Evolutionary conservation across 2,329 filamentous ascomycete species (phyloP).

Genomic region (Hymenoscyphus occultus): DNA sequence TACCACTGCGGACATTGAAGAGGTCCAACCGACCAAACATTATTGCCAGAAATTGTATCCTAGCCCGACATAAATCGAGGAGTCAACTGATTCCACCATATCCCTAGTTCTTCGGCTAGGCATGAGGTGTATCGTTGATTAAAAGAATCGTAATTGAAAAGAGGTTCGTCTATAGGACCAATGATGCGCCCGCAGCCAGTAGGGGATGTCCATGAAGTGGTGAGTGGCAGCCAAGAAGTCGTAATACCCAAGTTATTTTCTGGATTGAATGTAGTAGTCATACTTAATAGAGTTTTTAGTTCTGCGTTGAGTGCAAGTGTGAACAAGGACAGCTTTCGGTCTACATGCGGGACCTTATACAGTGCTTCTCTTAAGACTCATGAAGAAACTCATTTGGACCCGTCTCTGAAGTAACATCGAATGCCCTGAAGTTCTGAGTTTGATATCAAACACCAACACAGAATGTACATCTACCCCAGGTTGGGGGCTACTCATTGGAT

Average conservation of each 20-base stretch:
- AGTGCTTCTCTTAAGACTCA: background rate
- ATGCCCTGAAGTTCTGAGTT: background rate
- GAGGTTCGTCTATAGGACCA: no score
- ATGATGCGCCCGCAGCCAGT: background rate
- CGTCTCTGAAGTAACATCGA: background rate
- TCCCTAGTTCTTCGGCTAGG: background rate
- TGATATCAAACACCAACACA: background rate
- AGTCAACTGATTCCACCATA: background rate
- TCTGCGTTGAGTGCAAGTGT: background rate
- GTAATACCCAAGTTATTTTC: slow-evolving; percentile 1
- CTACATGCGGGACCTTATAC: background rate
- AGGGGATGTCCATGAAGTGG: background rate
- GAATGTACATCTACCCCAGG: background rate
- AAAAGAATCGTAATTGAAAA: background rate
- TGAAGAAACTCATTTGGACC: background rate
- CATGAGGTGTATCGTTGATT: background rate
- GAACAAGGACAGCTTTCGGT: no score
- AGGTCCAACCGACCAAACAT: background rate
- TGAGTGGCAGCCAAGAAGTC: slow-evolving; percentile 8
- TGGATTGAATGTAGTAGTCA: background rate
- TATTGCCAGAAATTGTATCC: background rate
- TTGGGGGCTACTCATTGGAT: background rate
- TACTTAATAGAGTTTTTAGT: background rate
- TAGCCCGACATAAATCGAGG: no score
- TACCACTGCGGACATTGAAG: background rate